Base-by-base conservation (phyloP, 129 eudicot species). In the Dittrichia graveolens region DNA sequence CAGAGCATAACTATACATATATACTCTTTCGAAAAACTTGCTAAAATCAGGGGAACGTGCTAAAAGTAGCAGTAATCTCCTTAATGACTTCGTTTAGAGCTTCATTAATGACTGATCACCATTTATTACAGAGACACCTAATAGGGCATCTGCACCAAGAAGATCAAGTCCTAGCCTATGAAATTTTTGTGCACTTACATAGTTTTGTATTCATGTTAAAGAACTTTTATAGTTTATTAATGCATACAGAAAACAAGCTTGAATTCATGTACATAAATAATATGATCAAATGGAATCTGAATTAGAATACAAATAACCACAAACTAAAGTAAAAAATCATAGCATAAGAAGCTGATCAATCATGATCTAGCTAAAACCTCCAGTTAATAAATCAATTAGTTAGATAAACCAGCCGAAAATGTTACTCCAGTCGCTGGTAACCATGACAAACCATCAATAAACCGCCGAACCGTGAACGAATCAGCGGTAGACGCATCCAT, bases 361-460 rank as follows among this genome's bases (percentile, higher is more conserved):
- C 14, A 66, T 18, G 3, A 42, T 61, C 39, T 53, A 74, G 41
- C 52, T 24, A 24, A 24, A 24, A 74, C 37, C n/a, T 35, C 2
- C 24, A 18, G 19, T 38, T n/a, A 65, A 16, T 13, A 5, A 71
- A 19, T 14, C 1, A 54, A n/a, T 69, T 67, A 91, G 69, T 87
- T 87, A 14, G 83, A 75, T 63, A 93, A 84, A 44, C 95, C 96
- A 11, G 90, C 87, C 0, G 95, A 79, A 74, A 93, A 93, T 83
- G 79, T 78, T 0, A 93, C 85, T n/a, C 98, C 95, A 6, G 98
- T 93, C 6, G 87, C 76, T 7, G 98, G 98, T 77, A 93, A 79
- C 98, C 98, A 93, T 12, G 92, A 71, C 49, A 81, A 55, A 61
- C 98, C 96, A 52, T 93, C 90, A 31, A 93, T 84, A 69, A 93